phyloP scores from a whole-genome alignment of 2,329 filamentous ascomycete species.

The Leptographium wingfieldii region DNA sequence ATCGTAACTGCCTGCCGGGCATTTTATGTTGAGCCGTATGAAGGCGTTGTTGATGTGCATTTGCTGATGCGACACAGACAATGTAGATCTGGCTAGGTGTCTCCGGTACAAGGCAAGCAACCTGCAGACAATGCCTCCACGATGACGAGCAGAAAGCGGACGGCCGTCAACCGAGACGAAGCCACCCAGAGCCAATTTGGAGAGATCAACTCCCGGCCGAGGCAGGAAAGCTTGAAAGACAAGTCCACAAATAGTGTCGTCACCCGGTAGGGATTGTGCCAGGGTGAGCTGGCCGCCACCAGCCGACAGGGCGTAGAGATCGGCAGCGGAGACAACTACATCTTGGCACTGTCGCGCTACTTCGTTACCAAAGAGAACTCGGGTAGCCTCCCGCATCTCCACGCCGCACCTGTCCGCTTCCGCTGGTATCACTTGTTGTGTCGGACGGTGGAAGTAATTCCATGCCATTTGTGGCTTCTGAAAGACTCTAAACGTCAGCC shows the following conservation, averaged over 20 bases:
- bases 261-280: constrained; percentile 6
- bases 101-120: constrained; percentile 40
- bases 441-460: constrained; percentile 31
- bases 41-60: constrained; percentile 38
- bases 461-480: constrained; percentile 42
- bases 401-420: constrained; percentile 17
- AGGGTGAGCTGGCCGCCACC: neutral
- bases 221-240: constrained; percentile 47
- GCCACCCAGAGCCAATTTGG: constrained; percentile 33
- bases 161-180: constrained; percentile 59
- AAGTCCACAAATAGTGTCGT: constrained; percentile 18
- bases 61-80: neutral
- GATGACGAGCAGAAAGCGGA: constrained; percentile 41
- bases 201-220: constrained; percentile 29
- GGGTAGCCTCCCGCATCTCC: constrained; percentile 39
- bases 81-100: constrained; percentile 25
- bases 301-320: neutral
- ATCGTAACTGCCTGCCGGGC: constrained; percentile 53
- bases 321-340: neutral
- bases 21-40: constrained; percentile 49
- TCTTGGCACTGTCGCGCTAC: constrained; percentile 8
- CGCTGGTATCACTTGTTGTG: constrained; percentile 2
- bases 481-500: constrained; percentile 45
- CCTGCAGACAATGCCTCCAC: constrained; percentile 49
- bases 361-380: constrained; percentile 47